A percentile compares a stretch with the other conserved stretches of the same genome.
These are phyloP conservation scores for Linaria vulgaris DNA, from an alignment of 257 asterid species.

Conservation along the genomic window DNA sequence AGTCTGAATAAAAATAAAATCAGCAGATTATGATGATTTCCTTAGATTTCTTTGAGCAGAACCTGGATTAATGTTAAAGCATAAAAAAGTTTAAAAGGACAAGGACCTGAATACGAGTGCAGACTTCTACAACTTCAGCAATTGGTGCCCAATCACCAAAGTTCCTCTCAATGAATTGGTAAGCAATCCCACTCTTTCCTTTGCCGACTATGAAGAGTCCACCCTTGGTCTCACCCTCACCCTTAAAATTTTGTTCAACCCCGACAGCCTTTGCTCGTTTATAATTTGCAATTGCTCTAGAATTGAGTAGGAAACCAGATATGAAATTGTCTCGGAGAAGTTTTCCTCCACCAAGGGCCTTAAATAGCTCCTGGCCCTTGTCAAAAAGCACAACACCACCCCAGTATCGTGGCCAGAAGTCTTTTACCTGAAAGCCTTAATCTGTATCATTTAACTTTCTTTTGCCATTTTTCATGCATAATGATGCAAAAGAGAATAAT, in stretches of 20 bases:
- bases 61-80: slow-evolving; percentile 12
- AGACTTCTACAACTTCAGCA: slow-evolving; percentile 69
- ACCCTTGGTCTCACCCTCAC: slow-evolving; percentile 82
- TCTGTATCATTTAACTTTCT: slow-evolving; percentile 9
- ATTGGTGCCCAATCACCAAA: slow-evolving; percentile 90
- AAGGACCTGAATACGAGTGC: slow-evolving; percentile 66
- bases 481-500: slow-evolving; percentile 9
- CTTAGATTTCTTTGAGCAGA: slow-evolving; percentile 20
- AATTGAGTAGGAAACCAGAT: too few species aligned
- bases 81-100: slow-evolving; percentile 19
- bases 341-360: slow-evolving; percentile 91
- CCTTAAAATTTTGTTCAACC: slow-evolving; percentile 64
- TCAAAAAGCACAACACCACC: slow-evolving; percentile 74
- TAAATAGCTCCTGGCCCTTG: slow-evolving; percentile 59
- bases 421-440: slow-evolving; percentile 50
- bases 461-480: slow-evolving; percentile 9
- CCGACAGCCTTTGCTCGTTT: slow-evolving; percentile 67
- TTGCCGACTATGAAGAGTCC: slow-evolving; percentile 73
- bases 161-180: slow-evolving; percentile 85
- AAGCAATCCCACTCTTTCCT: slow-evolving; percentile 78
- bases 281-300: too few species aligned
- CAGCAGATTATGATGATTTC: slow-evolving; percentile 20
- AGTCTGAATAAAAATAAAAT: slow-evolving; percentile 31
- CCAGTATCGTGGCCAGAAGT: slow-evolving; percentile 94
- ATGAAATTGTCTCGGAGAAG: too few species aligned